Conservation (phyloP, 768 basidiomycete species). For the Hypholoma sublateritium region DNA sequence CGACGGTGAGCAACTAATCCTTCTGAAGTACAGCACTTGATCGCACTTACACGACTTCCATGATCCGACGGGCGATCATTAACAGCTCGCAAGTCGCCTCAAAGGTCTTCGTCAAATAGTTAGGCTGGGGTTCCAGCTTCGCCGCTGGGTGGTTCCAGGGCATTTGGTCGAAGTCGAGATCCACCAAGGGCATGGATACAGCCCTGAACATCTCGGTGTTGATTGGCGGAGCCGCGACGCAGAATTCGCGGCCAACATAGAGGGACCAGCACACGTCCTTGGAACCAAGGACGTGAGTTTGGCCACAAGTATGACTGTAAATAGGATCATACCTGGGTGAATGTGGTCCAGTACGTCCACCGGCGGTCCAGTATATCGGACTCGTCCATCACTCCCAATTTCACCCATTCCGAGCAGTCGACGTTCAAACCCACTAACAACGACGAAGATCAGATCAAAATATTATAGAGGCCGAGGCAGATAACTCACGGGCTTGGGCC, state of each 20-base stretch:
- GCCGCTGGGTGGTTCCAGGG: constrained; percentile 43
- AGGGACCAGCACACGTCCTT: constrained; percentile 67
- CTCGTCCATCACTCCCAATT: constrained; percentile 47
- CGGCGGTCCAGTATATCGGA: constrained; percentile 56
- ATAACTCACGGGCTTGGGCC: constrained; percentile 54
- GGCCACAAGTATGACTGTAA: not conserved
- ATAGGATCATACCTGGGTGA: constrained; percentile 40
- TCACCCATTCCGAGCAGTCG: constrained; percentile 59
- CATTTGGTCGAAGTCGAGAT: constrained; percentile 47
- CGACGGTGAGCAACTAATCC: not conserved
- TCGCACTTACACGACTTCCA: constrained; percentile 52
- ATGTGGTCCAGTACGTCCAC: constrained; percentile 62
- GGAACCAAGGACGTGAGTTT: not conserved
- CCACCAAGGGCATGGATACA: constrained; percentile 48
- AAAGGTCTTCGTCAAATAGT: constrained; percentile 46
- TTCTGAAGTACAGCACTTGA: not conserved
- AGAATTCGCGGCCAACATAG: constrained; percentile 64
- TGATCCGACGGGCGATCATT: constrained; percentile 47
- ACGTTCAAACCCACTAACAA: constrained; percentile 53
- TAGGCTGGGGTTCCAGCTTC: constrained; percentile 39
- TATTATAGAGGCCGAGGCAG: not conserved
- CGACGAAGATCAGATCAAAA: not conserved
- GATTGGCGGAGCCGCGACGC: constrained; percentile 36
- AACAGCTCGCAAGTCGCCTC: constrained; percentile 48
- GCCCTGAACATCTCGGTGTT: constrained; percentile 20